phyloP scores from a whole-genome alignment of 1,139 yeast species.

The Geotrichum bryndzae region DNA sequence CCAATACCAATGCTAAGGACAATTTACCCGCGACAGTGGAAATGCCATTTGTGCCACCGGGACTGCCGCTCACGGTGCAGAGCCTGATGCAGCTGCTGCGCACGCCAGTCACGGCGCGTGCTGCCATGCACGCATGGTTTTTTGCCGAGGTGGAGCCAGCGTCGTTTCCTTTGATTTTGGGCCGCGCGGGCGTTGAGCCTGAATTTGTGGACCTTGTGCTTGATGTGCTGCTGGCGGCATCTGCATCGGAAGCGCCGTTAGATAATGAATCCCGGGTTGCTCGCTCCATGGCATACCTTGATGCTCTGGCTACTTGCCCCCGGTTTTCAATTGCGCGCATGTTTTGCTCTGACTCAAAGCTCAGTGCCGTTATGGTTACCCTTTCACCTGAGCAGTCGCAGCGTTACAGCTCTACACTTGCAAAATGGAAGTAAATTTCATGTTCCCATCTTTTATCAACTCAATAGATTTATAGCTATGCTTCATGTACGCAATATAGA shows the following conservation, averaged over 20 bases:
- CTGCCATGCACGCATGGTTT: constrained; percentile 41
- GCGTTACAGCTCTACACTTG: not conserved
- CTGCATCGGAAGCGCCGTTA: constrained; percentile 11
- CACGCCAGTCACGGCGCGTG: constrained; percentile 23
- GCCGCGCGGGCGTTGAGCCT: constrained; percentile 50
- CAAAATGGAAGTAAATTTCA: constrained; percentile 8
- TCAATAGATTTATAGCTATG: not conserved
- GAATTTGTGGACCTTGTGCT: constrained; percentile 49
- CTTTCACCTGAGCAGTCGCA: not conserved
- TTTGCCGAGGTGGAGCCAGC: constrained; percentile 29
- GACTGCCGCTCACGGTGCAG: constrained; percentile 26
- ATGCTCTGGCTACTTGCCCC: constrained; percentile 15
- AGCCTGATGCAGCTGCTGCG: constrained; percentile 24
- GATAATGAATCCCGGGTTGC: constrained; percentile 7
- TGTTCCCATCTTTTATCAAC: not conserved
- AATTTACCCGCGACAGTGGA: not conserved
- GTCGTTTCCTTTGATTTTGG: constrained; percentile 37
- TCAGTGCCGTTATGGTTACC: not conserved
- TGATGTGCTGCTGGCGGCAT: constrained; percentile 38
- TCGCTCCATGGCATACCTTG: constrained; percentile 15
- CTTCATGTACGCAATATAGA: not conserved
- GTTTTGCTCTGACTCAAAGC: constrained; percentile 14
- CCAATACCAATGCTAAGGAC: not conserved
- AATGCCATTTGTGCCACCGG: constrained; percentile 5
- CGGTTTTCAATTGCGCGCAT: constrained; percentile 20